Base-by-base conservation (phyloP, 441 rosid species). In the Gossypium davidsonii region DNA sequence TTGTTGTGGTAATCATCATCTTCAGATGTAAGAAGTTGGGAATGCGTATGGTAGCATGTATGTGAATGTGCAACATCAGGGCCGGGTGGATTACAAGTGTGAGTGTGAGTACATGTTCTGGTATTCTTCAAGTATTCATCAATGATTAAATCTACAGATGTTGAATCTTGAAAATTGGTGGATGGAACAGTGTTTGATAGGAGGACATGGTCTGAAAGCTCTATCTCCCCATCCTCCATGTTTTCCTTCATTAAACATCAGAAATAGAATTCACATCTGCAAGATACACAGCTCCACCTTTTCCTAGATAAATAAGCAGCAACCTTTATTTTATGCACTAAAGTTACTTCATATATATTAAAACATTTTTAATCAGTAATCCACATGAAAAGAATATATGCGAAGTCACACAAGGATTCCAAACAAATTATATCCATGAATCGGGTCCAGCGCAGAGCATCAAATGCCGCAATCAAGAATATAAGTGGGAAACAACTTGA, bases 41-140 rank as follows among this genome's bases (percentile, higher is more conserved):
- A 84, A 67, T 89, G 94, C 3, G 90, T 71, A 76, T 89, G 97
- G 86, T 79, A 84, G 77, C 94, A 89, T 42, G 89, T 88, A 74
- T 91, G 94, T 0, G 91, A 78, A 74, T 89, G 94, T 7, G 84
- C 81, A 53, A 75, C 89, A 12, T 77, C 89, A 12, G 88, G 85
- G 34, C 85, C 90, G 9, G 84, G 84, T 7, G 83, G 88, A 65
- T 82, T 87, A 81, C 90, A 87, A 59, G 88, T 80, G 83, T 87
- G 90, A 31, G 87, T 85, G 79, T 87, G 88, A 44, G 86, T 10
- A 49, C 90, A 85, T 4, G 88, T 82, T 73, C 72, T 81, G 11
- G 81, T 67, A 70, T 71, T 81, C 75, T 77, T 84, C 74, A 67
- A 44, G 23, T 79, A 57, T 39, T 84, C 84, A 26, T 81, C 90